Percentiles rank a stretch among this genome's conserved stretches.
Evolutionary conservation across 2,329 filamentous ascomycete genomes (phyloP).

Genomic region (Colletotrichum gloeosporioides): DNA sequence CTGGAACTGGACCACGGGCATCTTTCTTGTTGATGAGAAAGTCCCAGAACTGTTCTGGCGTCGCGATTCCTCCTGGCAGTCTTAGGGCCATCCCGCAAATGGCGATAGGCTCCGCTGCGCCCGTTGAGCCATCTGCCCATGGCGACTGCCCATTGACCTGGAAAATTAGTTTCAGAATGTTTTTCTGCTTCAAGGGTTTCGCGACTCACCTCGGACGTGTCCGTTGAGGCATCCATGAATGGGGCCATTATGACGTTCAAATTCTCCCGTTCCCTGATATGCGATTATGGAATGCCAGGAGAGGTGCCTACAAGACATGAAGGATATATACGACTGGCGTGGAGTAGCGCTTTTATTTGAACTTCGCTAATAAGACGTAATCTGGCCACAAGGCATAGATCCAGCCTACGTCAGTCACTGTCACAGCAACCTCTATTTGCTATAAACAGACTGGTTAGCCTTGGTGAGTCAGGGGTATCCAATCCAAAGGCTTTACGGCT

Average conservation of each 20-base stretch:
- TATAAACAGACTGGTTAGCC: background rate
- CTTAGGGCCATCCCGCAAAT: constrained; percentile 32
- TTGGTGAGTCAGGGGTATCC: background rate
- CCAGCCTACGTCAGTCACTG: background rate
- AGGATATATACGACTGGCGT: accelerated
- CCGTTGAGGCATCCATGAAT: background rate
- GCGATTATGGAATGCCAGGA: accelerated
- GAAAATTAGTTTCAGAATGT: accelerated
- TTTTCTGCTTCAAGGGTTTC: accelerated
- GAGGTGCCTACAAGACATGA: background rate
- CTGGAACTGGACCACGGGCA: constrained; percentile 24
- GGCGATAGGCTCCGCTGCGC: constrained; percentile 23
- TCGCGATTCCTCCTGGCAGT: constrained; percentile 27
- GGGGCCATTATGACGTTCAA: background rate
- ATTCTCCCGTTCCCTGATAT: background rate
- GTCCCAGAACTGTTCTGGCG: constrained; percentile 27
- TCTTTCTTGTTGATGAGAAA: constrained; percentile 28
- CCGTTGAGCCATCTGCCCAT: background rate
- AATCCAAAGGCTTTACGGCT: background rate
- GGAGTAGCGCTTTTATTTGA: background rate
- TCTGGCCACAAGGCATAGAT: background rate
- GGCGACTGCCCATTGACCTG: background rate
- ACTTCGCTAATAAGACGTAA: background rate
- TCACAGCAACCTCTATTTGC: background rate
- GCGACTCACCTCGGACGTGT: background rate